Conservation (phyloP, 768 basidiomycete species). For the Trametes gibbosa region DNA sequence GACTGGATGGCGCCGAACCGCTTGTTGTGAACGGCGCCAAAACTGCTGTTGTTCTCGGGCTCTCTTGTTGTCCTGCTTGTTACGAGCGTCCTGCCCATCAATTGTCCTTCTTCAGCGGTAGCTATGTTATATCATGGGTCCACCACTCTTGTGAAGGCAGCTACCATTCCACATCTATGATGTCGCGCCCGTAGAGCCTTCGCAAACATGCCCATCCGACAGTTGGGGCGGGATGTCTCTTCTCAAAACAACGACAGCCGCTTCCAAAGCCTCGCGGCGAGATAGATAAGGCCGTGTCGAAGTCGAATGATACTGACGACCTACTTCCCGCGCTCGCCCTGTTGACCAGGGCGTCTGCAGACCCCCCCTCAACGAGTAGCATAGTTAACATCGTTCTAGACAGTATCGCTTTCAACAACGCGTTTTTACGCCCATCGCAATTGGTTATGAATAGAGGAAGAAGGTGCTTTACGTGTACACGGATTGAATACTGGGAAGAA, state of each 20-base stretch:
- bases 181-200: neutral
- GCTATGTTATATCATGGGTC: slow-evolving; percentile 2
- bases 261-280: neutral
- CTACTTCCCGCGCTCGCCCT: neutral
- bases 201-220: neutral
- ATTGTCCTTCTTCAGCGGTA: slow-evolving; percentile 1
- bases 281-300: neutral
- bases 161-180: neutral
- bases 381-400: neutral
- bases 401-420: neutral
- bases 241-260: neutral
- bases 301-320: neutral
- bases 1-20: neutral
- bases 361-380: too few relatives aligned
- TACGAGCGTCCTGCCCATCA: neutral
- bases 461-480: neutral
- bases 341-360: neutral
- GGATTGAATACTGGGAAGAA: too few relatives aligned
- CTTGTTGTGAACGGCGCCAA: too few relatives aligned
- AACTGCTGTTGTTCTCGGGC: neutral
- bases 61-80: neutral
- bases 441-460: neutral
- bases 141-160: neutral
- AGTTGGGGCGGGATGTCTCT: neutral
- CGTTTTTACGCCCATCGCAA: neutral